A percentile compares a stretch with the other conserved stretches of the same genome.
Conservation (phyloP, 108 stramenopile genomes). For the Cyclostephanos tholiformis region DNA sequence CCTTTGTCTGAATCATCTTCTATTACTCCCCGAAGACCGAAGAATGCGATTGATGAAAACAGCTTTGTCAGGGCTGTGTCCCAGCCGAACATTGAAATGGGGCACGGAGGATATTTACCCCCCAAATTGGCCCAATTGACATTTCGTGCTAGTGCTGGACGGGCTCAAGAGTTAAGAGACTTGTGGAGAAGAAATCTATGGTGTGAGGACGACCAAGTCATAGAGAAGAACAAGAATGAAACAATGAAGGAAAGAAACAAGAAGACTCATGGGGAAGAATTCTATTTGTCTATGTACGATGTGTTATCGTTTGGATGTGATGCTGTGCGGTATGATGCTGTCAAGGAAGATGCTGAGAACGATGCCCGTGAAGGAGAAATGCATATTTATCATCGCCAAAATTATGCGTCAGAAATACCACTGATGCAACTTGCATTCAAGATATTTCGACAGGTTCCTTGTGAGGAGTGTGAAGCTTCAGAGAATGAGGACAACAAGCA, state of each 20-base stretch:
- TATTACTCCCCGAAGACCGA: constrained; percentile 38
- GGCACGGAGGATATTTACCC: constrained; percentile 83
- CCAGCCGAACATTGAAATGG: constrained; percentile 58
- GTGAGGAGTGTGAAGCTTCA: constrained; percentile 10
- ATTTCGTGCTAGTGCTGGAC: constrained; percentile 55
- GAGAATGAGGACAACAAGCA: constrained; percentile 6
- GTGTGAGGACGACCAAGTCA: constrained; percentile 3
- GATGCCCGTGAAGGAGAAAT: constrained; percentile 10
- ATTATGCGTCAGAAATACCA: constrained; percentile 42
- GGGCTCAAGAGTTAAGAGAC: constrained; percentile 29
- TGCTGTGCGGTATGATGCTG: constrained; percentile 60
- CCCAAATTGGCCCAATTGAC: constrained; percentile 60
- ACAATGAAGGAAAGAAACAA: neutral
- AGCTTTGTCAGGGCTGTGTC: constrained; percentile 66
- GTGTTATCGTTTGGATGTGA: constrained; percentile 80
- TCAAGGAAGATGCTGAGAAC: constrained; percentile 15
- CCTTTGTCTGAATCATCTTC: constrained; percentile 5
- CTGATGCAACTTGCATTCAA: constrained; percentile 48
- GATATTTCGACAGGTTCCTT: constrained; percentile 37
- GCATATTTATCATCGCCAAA: neutral
- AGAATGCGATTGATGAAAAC: constrained; percentile 62
- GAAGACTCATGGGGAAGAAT: constrained; percentile 4
- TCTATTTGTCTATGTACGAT: constrained; percentile 73
- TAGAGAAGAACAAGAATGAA: constrained; percentile 1
- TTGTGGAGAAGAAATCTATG: constrained; percentile 18